Conservation (phyloP, 1,284 basidiomycete genomes). For the Cronartium quercuum region DNA sequence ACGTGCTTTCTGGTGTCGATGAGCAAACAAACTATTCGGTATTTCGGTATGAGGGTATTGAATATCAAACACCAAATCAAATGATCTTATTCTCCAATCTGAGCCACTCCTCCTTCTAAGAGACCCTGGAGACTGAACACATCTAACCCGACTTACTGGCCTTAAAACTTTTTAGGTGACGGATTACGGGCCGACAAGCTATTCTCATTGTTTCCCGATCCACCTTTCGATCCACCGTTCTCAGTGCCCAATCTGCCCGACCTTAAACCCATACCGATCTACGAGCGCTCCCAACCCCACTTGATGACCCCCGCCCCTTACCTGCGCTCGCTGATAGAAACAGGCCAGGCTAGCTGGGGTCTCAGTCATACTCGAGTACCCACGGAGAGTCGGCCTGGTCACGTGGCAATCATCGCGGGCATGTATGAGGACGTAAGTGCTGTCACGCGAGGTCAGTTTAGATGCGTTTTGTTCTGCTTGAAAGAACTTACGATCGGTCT, state of each 20-base stretch:
- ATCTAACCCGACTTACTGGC: background rate
- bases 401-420: conserved; percentile 78
- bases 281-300: background rate
- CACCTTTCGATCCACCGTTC: conserved; percentile 55
- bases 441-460: conserved; percentile 64
- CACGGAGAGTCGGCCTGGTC: conserved; percentile 80
- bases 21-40: too few relatives aligned
- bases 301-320: conserved; percentile 65
- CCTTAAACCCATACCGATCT: conserved; percentile 5
- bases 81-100: too few relatives aligned
- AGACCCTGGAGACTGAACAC: too few relatives aligned
- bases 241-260: conserved; percentile 41
- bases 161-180: conserved; percentile 59
- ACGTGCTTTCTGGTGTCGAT: too few relatives aligned
- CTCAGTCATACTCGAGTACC: conserved; percentile 81
- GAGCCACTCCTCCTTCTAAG: background rate
- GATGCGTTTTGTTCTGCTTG: background rate
- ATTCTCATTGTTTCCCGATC: conserved; percentile 62
- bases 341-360: conserved; percentile 65
- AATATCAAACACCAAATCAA: too few relatives aligned
- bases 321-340: conserved; percentile 62
- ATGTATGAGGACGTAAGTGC: conserved; percentile 92
- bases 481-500: background rate
- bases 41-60: too few relatives aligned
- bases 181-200: conserved; percentile 76